Percentiles rank a stretch among this genome's conserved stretches.
phyloP scores from a whole-genome alignment of 805 yeast species.

The Suhomyces canberraensis region DNA sequence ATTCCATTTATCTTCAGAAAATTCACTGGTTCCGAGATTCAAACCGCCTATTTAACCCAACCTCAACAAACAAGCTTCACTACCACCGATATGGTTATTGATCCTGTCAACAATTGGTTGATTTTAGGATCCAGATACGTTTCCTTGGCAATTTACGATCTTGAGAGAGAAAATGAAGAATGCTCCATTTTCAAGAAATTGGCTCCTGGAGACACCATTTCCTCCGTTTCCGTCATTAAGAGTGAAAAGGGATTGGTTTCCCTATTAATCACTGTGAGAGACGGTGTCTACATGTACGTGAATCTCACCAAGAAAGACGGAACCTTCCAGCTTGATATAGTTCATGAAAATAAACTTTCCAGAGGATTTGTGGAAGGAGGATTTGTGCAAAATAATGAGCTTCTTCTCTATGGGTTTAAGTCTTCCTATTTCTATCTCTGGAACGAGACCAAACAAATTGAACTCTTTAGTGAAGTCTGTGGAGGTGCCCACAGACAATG shows the following conservation, averaged over 20 bases:
- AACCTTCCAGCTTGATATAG: constrained; percentile 17
- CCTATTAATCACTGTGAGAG: constrained; percentile 55
- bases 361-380: constrained; percentile 84
- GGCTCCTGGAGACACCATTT: constrained; percentile 65
- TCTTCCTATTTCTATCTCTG: constrained; percentile 75
- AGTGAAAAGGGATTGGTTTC: constrained; percentile 14
- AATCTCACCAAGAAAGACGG: constrained; percentile 16
- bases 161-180: constrained; percentile 20
- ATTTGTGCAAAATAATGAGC: constrained; percentile 38
- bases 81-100: constrained; percentile 54
- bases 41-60: constrained; percentile 28
- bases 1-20: constrained; percentile 48
- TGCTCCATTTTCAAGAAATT: constrained; percentile 42
- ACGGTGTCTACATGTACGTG: constrained; percentile 56
- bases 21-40: constrained; percentile 18
- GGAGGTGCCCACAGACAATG: constrained; percentile 93
- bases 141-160: constrained; percentile 54
- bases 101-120: constrained; percentile 36
- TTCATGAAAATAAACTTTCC: constrained; percentile 61
- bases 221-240: constrained; percentile 46
- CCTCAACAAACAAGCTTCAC: constrained; percentile 50
- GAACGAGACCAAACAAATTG: constrained; percentile 76
- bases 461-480: constrained; percentile 66
- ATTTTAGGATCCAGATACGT: constrained; percentile 73
- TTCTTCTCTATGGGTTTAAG: constrained; percentile 76